These are phyloP conservation scores for Begonia masoniana DNA, from an alignment of 306 rosid genomes.

Conservation along the genomic window DNA sequence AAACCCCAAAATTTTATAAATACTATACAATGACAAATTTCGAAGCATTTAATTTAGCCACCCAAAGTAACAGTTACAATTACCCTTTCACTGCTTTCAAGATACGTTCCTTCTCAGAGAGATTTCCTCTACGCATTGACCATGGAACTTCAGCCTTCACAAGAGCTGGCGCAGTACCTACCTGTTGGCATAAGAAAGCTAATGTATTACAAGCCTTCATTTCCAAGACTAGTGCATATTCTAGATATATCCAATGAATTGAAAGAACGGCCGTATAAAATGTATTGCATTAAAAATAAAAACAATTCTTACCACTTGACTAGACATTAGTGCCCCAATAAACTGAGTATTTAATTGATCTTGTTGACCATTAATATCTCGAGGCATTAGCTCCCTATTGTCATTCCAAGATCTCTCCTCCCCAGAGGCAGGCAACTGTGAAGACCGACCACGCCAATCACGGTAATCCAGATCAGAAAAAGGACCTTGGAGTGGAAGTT, in stretches of 20 bases:
- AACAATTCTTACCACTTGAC: conserved; percentile 26
- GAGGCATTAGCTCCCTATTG: neutral
- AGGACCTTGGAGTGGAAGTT: conserved; percentile 19
- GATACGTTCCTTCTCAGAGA: conserved; percentile 29
- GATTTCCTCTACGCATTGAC: conserved; percentile 25
- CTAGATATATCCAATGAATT: neutral
- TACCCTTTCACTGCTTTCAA: conserved; percentile 35
- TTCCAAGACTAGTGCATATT: neutral
- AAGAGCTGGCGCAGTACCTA: conserved; percentile 15
- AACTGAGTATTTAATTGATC: neutral
- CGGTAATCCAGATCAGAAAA: conserved; percentile 25
- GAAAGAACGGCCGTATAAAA: neutral
- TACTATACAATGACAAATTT: neutral
- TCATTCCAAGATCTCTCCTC: conserved; percentile 18
- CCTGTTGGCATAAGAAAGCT: conserved; percentile 12
- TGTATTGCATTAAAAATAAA: neutral
- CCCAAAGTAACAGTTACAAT: neutral
- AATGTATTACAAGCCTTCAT: neutral
- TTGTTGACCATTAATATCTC: too few relatives aligned
- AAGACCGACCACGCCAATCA: conserved; percentile 32
- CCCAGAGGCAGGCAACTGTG: conserved; percentile 14
- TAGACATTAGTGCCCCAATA: conserved; percentile 17
- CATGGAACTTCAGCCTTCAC: conserved; percentile 32
- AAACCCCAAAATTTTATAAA: neutral
- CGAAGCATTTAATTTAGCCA: neutral